A percentile compares a stretch with the other conserved stretches of the same genome.
These are phyloP conservation scores for Apostasia ramifera DNA, from an alignment of 106 monocot species.

Conservation along the genomic window DNA sequence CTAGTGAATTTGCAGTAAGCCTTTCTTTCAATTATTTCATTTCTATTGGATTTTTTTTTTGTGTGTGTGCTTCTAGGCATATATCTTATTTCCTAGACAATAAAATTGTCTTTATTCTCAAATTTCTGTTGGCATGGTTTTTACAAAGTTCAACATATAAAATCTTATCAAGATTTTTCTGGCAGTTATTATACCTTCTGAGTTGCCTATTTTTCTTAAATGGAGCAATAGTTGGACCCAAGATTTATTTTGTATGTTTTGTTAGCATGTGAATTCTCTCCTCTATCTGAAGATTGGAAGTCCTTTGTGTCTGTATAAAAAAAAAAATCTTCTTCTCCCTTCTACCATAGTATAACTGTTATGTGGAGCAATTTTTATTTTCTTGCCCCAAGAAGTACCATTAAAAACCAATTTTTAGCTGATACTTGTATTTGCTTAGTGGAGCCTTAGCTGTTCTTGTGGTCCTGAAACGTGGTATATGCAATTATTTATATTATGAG, in stretches of 20 bases:
- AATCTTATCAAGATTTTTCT: neutral
- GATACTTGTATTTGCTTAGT: too few relatives aligned
- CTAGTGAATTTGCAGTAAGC: constrained; percentile 92
- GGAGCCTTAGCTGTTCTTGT: too few relatives aligned
- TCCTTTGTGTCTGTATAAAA: too few relatives aligned
- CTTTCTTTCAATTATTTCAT: neutral
- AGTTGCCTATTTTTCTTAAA: neutral
- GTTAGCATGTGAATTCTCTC: neutral
- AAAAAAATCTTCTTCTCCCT: too few relatives aligned
- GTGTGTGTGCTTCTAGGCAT: neutral
- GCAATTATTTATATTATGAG: too few relatives aligned
- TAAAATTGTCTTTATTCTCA: neutral
- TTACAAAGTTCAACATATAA: neutral
- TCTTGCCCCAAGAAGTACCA: too few relatives aligned
- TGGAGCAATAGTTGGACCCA: neutral
- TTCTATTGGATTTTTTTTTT: neutral
- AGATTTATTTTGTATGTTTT: neutral
- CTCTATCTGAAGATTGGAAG: too few relatives aligned
- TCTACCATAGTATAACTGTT: too few relatives aligned
- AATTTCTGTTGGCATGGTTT: neutral
- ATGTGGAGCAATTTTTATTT: too few relatives aligned
- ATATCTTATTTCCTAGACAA: neutral
- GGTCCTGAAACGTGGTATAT: too few relatives aligned
- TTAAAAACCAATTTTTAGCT: too few relatives aligned
- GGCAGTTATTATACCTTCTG: neutral